Evolutionary conservation across 1,139 yeast species (phyloP).

Genomic region (Martiniozyma asiatica): DNA sequence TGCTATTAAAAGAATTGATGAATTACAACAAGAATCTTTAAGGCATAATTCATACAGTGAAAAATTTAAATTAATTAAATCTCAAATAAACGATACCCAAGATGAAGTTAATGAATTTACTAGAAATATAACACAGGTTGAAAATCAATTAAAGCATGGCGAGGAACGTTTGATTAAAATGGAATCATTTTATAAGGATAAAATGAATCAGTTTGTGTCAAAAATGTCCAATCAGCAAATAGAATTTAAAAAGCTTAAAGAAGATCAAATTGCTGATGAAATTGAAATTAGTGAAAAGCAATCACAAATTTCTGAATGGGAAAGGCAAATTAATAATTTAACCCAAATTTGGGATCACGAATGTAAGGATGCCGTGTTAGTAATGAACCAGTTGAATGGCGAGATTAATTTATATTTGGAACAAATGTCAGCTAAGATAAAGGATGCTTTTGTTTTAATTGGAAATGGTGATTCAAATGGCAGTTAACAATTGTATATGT

Average conservation of each 20-base stretch:
- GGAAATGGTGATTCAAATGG: too few species aligned
- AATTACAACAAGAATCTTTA: slow-evolving; percentile 38
- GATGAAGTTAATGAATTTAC: slow-evolving; percentile 36
- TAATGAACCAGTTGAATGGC: slow-evolving; percentile 41
- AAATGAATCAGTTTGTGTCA: slow-evolving; percentile 35
- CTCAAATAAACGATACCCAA: slow-evolving; percentile 31
- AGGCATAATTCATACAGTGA: slow-evolving; percentile 34
- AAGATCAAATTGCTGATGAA: slow-evolving; percentile 40
- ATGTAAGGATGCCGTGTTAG: slow-evolving; percentile 39
- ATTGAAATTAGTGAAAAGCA: slow-evolving; percentile 38
- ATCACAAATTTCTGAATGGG: slow-evolving; percentile 34
- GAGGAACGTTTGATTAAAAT: slow-evolving; percentile 34
- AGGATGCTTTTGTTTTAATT: too few species aligned
- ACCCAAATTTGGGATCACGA: slow-evolving; percentile 40
- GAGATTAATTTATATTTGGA: slow-evolving; percentile 38
- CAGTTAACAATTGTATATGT: too few species aligned
- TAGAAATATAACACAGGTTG: slow-evolving; percentile 37
- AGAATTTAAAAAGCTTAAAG: slow-evolving; percentile 34
- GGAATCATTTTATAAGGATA: slow-evolving; percentile 39
- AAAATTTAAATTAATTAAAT: slow-evolving; percentile 35
- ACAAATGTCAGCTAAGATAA: slow-evolving; percentile 33
- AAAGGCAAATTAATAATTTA: slow-evolving; percentile 32
- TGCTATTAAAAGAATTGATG: slow-evolving; percentile 44
- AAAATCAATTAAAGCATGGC: slow-evolving; percentile 40
- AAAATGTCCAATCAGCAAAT: slow-evolving; percentile 36